Conservation (phyloP, 1,284 basidiomycete genomes). For the Ceratobasidium sp. region DNA sequence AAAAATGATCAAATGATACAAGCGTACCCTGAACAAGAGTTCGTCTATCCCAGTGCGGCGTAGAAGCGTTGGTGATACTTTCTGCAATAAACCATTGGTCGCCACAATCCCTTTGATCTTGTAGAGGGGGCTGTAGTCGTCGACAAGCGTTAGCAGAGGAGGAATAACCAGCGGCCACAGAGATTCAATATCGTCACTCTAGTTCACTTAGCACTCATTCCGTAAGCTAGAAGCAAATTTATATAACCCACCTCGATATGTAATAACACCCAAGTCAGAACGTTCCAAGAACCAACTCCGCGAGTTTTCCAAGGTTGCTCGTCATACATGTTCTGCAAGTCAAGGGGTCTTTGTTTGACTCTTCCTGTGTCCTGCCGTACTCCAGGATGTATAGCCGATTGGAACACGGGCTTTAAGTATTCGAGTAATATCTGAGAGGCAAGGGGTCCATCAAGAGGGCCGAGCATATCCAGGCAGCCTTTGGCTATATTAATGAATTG, state of each 20-base stretch:
- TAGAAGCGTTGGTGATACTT: conserved; percentile 71
- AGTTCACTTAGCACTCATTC: conserved; percentile 25
- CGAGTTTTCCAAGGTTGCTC: conserved; percentile 77
- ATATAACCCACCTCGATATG: conserved; percentile 66
- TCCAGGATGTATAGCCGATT: conserved; percentile 74
- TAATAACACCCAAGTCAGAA: conserved; percentile 77
- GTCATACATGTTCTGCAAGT: conserved; percentile 75
- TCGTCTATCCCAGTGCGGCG: conserved; percentile 79
- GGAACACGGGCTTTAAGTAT: conserved; percentile 74
- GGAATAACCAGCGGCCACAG: conserved; percentile 83
- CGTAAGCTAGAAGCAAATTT: not conserved
- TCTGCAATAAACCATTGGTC: conserved; percentile 68
- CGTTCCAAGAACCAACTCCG: conserved; percentile 64
- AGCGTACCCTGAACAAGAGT: conserved; percentile 71
- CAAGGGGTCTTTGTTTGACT: conserved; percentile 73
- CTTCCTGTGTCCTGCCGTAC: conserved; percentile 76
- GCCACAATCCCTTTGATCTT: conserved; percentile 75
- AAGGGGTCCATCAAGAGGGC: conserved; percentile 11
- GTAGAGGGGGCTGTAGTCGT: conserved; percentile 77
- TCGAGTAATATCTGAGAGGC: conserved; percentile 65
- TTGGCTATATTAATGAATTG: not conserved
- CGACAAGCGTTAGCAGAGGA: conserved; percentile 80
- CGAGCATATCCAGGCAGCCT: conserved; percentile 44
- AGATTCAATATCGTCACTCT: conserved; percentile 73
- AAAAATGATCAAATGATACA: not conserved